phyloP scores from a whole-genome alignment of 345 rosid genomes.

The Lepidium aucheri region DNA sequence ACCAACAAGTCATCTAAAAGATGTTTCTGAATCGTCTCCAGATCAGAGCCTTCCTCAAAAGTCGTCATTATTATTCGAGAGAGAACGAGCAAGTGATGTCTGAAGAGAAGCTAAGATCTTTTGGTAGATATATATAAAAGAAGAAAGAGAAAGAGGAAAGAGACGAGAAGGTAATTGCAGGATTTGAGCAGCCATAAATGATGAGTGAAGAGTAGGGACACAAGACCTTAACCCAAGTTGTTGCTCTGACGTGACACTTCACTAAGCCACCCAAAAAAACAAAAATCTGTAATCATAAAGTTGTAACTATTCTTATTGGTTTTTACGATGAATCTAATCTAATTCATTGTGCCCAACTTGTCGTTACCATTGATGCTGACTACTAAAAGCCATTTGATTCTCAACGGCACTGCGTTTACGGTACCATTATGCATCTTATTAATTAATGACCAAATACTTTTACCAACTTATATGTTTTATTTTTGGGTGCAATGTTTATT shows the following conservation, averaged over 20 bases:
- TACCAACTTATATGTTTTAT: too few species aligned
- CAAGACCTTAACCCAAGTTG: constrained; percentile 22
- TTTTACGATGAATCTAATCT: constrained; percentile 1
- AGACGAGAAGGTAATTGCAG: constrained; percentile 16
- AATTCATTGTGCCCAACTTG: not conserved
- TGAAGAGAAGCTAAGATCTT: constrained; percentile 14
- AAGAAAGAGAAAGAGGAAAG: constrained; percentile 3
- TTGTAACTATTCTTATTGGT: not conserved
- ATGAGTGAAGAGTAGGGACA: constrained; percentile 12
- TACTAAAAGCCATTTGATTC: constrained; percentile 16
- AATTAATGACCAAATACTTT: too few species aligned
- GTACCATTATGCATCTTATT: not conserved
- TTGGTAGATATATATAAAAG: constrained; percentile 7
- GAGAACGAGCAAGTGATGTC: constrained; percentile 2
- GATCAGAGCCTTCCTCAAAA: constrained; percentile 30
- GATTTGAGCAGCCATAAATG: constrained; percentile 18
- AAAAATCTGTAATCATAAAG: not conserved
- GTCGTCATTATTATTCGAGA: constrained; percentile 30
- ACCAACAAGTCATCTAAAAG: constrained; percentile 49
- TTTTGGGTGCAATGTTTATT: too few species aligned
- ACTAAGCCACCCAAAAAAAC: not conserved
- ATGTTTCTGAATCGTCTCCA: constrained; percentile 44
- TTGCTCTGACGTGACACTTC: constrained; percentile 14
- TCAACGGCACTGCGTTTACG: constrained; percentile 4
- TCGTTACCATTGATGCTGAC: constrained; percentile 18